These are phyloP conservation scores for Lyophyllum shimeji DNA, from an alignment of 768 basidiomycete genomes.

Conservation along the genomic window DNA sequence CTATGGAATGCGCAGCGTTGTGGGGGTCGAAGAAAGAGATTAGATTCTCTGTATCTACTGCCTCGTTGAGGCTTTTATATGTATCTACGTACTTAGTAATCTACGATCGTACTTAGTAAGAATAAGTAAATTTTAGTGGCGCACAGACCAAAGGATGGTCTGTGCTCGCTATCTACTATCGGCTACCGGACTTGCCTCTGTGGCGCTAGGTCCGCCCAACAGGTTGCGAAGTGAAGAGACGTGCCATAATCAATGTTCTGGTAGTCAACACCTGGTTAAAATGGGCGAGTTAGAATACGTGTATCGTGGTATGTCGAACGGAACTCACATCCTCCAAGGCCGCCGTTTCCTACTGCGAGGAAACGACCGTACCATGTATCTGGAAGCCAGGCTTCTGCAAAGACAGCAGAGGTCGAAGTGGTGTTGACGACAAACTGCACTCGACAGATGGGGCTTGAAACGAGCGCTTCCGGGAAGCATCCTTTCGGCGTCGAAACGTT, in stretches of 20 bases:
- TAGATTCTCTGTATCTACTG: too few relatives aligned
- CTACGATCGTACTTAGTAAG: too few relatives aligned
- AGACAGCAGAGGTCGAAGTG: not conserved
- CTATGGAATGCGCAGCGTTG: too few relatives aligned
- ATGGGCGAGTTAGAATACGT: not conserved
- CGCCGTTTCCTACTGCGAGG: not conserved
- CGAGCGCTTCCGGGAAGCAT: not conserved
- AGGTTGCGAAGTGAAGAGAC: constrained; percentile 4
- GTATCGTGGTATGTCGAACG: not conserved
- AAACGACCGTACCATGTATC: constrained; percentile 1
- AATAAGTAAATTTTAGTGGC: too few relatives aligned
- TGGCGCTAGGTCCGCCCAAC: too few relatives aligned
- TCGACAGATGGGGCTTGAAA: not conserved
- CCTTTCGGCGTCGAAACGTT: not conserved
- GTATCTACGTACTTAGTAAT: too few relatives aligned
- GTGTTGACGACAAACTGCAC: constrained; percentile 4
- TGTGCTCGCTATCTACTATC: too few relatives aligned
- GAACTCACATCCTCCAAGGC: not conserved
- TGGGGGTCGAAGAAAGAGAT: too few relatives aligned
- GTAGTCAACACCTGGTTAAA: constrained; percentile 1
- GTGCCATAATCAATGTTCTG: not conserved
- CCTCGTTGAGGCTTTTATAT: too few relatives aligned
- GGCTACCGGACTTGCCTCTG: too few relatives aligned
- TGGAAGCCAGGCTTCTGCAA: not conserved
- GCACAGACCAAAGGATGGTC: too few relatives aligned